Evolutionary conservation across 345 rosid species (phyloP), one percentile per base, ranked within the genome.

Genomic region (Lepidium aucheri): DNA sequence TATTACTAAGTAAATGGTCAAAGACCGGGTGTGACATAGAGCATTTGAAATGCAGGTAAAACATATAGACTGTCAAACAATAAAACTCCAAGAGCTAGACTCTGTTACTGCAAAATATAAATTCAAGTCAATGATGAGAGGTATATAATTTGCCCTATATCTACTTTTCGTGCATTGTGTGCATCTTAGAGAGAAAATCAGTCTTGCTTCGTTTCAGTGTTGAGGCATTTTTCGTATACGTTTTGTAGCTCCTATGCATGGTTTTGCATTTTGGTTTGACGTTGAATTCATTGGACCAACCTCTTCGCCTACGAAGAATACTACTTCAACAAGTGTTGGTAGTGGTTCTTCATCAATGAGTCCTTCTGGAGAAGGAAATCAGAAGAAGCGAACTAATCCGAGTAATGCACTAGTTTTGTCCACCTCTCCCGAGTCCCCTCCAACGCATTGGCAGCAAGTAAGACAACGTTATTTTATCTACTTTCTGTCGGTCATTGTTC

Each of bases 361-460:
- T 75, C 79, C 65, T 61, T 68, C 77, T 22, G n/a, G 68, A 28
- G 89, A 90, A 74, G 82, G 72, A 71, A 78, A 75, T 61, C 83
- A 72, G 62, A 94, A 81, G 79, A 94, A 85, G 75, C 81, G 92
- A 32, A 59, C 80, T 69, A 83, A 83, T 72, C 93, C 88, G 10
- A 84, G 74, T 74, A 86, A 84, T 65, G 72, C 87, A 41, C 81
- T 88, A 62, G 83, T 83, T 60, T 80, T 94, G 53, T 94, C 99
- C 47, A 90, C 99, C 41, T 84, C 97, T 44, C 99, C 97, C 0
- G 99, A 90, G 83, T 88, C 90, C 47, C 87, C 91, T 40, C 93
- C 95, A 57, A 93, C 96, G 40, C 98, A 93, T 75, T 93, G 97
- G 98, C 89, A 93, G 76, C 98, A 93, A 90, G 99, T 90, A 83